These are phyloP conservation scores for Cucurbita ficifolia DNA, from an alignment of 306 rosid genomes.

Conservation along the genomic window DNA sequence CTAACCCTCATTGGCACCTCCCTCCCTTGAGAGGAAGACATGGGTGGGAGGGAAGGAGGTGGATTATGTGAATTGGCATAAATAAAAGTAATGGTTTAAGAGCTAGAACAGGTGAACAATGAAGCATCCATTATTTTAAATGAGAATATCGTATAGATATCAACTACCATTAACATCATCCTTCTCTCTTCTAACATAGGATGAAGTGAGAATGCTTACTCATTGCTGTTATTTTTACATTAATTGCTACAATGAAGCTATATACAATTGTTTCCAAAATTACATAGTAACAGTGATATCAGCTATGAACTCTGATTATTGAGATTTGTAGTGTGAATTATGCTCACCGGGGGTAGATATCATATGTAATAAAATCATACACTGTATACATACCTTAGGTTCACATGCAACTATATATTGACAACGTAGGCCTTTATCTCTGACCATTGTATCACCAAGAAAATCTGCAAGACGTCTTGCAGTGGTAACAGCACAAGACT, in stretches of 20 bases:
- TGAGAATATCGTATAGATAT: not conserved
- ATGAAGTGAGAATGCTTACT: not conserved
- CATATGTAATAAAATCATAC: not conserved
- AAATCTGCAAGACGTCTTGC: slow-evolving; percentile 92
- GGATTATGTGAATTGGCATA: not conserved
- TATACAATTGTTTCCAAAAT: not conserved
- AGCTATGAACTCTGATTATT: not conserved
- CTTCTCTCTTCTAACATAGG: not conserved
- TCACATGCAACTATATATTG: slow-evolving; percentile 95
- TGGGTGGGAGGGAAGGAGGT: not conserved
- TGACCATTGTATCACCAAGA: slow-evolving; percentile 91
- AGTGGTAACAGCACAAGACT: slow-evolving; percentile 91
- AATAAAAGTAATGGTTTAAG: not conserved
- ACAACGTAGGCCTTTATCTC: slow-evolving; percentile 92
- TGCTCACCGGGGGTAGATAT: not conserved
- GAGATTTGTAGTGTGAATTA: not conserved
- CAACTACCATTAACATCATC: not conserved
- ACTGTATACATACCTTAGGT: slow-evolving; percentile 48
- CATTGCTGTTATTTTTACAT: not conserved
- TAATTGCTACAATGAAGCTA: not conserved
- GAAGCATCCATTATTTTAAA: not conserved
- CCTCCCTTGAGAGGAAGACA: not conserved
- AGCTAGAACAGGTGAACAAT: not conserved
- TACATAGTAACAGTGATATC: not conserved
- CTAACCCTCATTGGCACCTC: no score